A percentile compares a stretch with the other conserved stretches of the same genome.
Evolutionary conservation across 495 filamentous ascomycete species (phyloP).

Genomic region (Penicillium coffeae): DNA sequence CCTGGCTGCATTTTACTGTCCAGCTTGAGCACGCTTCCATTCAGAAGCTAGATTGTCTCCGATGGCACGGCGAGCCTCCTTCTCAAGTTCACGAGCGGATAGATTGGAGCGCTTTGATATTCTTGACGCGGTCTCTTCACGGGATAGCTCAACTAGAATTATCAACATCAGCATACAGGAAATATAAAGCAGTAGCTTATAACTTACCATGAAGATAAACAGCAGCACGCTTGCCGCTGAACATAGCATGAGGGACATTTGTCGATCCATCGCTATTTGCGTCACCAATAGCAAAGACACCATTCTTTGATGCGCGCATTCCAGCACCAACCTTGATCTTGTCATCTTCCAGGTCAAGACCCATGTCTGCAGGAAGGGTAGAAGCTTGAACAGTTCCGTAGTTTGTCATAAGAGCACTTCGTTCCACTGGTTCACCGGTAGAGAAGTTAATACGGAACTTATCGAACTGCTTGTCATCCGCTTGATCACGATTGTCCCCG

Average conservation of each 20-base stretch:
- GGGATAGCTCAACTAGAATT: slow-evolving; percentile 28
- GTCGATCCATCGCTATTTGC: slow-evolving; percentile 54
- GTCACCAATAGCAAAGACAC: slow-evolving; percentile 55
- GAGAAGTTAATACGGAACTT: slow-evolving; percentile 52
- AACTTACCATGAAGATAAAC: slow-evolving; percentile 54
- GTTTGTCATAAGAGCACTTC: slow-evolving; percentile 48
- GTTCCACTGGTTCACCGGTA: slow-evolving; percentile 40
- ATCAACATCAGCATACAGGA: slow-evolving; percentile 7
- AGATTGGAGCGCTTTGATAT: slow-evolving; percentile 27
- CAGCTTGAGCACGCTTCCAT: neutral
- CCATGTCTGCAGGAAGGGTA: slow-evolving; percentile 29
- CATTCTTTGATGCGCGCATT: slow-evolving; percentile 44
- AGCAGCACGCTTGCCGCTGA: slow-evolving; percentile 51
- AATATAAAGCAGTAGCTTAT: slow-evolving; percentile 51
- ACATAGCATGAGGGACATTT: slow-evolving; percentile 60
- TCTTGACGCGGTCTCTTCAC: slow-evolving; percentile 29
- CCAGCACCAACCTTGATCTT: slow-evolving; percentile 41
- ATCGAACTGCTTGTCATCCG: slow-evolving; percentile 38
- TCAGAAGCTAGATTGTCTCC: slow-evolving; percentile 29
- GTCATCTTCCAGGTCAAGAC: slow-evolving; percentile 37
- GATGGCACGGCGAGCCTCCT: slow-evolving; percentile 27
- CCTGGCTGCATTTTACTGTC: too few species aligned
- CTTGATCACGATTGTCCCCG: slow-evolving; percentile 25
- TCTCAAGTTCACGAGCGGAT: slow-evolving; percentile 22
- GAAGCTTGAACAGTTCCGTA: slow-evolving; percentile 45